These are phyloP conservation scores for Penicillium tannophilum DNA, from an alignment of 495 filamentous ascomycete genomes.

Conservation along the genomic window DNA sequence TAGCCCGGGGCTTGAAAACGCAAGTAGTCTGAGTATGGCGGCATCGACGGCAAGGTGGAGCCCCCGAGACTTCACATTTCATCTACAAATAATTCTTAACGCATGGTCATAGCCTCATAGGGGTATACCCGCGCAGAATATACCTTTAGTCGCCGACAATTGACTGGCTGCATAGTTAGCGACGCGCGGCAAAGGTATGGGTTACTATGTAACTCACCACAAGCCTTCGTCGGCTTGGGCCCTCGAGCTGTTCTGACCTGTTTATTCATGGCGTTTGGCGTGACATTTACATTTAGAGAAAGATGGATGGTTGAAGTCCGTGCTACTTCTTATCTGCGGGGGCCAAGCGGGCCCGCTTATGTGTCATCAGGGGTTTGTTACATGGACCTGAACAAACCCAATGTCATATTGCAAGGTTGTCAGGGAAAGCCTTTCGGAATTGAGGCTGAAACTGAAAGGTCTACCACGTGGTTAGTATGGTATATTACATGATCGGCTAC, in stretches of 20 bases:
- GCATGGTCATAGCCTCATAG: too few relatives aligned
- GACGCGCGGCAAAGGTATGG: neutral
- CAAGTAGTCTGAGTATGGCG: constrained; percentile 34
- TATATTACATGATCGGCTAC: too few relatives aligned
- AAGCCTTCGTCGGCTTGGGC: constrained; percentile 44
- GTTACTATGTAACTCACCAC: constrained; percentile 29
- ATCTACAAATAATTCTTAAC: constrained; percentile 22
- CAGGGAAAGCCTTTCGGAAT: neutral
- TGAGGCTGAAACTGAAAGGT: neutral
- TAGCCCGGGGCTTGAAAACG: constrained; percentile 44
- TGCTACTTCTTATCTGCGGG: constrained; percentile 8
- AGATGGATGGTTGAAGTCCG: neutral
- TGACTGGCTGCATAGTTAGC: constrained; percentile 32
- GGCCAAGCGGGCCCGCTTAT: constrained; percentile 5
- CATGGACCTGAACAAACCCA: neutral
- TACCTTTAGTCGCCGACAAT: constrained; percentile 45
- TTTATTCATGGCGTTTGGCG: constrained; percentile 20
- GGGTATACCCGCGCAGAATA: neutral
- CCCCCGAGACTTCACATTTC: constrained; percentile 45
- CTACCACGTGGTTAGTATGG: too few relatives aligned
- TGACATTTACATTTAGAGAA: constrained; percentile 10
- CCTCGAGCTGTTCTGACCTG: constrained; percentile 22
- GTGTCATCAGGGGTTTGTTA: neutral
- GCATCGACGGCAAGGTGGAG: constrained; percentile 41
- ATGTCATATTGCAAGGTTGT: neutral